Base-by-base conservation (phyloP, 352 stramenopile genomes). In the Globisporangium orthogonon region DNA sequence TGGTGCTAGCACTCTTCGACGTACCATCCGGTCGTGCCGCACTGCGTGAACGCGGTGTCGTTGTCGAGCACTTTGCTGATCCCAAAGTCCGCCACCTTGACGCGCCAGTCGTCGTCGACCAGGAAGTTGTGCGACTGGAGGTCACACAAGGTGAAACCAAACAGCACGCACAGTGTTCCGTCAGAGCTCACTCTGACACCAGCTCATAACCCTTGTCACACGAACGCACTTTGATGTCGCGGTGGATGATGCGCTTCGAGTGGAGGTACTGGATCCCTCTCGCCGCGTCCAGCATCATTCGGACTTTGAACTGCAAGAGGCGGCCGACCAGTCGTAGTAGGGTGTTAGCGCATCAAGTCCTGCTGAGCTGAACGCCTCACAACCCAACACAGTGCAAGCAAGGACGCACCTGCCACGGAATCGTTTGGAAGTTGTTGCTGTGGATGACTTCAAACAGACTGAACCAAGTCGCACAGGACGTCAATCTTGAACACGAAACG, bases 391-490 rank as follows among this genome's bases (percentile, higher is more conserved):
- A 18, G 17, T 31, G 29, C 28, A 23, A 17, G 23, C 23, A 23
- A 3, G 30, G 18, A 40, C 50, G 50, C 23, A 95, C 86, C 82
- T 94, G 89, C 83, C 83, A 95, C 43, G 86, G 86, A 60, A 95
- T 95, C n/a, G 78, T 88, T 49, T 87, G 67, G 52, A 93, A 95
- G 59, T 93, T 91, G 65, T 83, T 89, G 65, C 75, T 84, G 70
- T 95, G 86, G 55, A 95, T 95, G 17, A 95, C 86, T 75, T 91
- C 83, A 39, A 89, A 94, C 64, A 95, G 69, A 73, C 86, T 95
- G 58, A 2, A 59, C 23, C 40, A 39, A 70, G 11, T 6, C 37
- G 2, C 37, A 17, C 37, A 17, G 11, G 13, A 17, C 37, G 37
- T 43, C 37, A 43, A 13, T 1, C 1, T 4, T 13, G 11, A 2